A percentile compares a stretch with the other conserved stretches of the same genome.
Conservation (phyloP, 2,329 filamentous ascomycete genomes). For the Harringtonia aguacate region DNA sequence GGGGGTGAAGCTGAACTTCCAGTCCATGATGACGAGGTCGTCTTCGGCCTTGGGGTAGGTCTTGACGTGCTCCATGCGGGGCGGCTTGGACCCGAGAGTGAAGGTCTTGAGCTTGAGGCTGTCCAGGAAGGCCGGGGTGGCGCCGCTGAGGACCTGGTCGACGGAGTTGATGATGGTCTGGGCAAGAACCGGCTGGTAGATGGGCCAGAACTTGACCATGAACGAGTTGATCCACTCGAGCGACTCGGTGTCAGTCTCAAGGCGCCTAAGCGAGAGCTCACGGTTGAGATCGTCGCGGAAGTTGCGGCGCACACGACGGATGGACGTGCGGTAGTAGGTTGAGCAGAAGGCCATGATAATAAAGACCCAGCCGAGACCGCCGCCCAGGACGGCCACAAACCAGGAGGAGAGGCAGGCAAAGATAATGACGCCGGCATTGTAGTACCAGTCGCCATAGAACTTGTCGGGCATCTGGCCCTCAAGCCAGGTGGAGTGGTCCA, state of each 20-base stretch:
- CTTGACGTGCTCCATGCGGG: slow-evolving; percentile 94
- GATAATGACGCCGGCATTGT: slow-evolving; percentile 88
- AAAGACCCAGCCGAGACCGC: slow-evolving; percentile 86
- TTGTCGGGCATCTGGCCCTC: slow-evolving; percentile 79
- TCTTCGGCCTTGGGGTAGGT: slow-evolving; percentile 94
- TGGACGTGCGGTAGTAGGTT: slow-evolving; percentile 93
- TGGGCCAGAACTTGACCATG: slow-evolving; percentile 97
- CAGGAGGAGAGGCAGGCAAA: slow-evolving; percentile 88
- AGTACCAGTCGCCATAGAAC: slow-evolving; percentile 97
- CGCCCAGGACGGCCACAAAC: slow-evolving; percentile 80
- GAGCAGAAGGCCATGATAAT: slow-evolving; percentile 85
- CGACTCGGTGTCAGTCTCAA: slow-evolving; percentile 86
- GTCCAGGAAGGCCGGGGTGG: slow-evolving; percentile 86
- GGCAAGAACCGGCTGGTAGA: slow-evolving; percentile 89
- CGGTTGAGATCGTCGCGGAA: slow-evolving; percentile 90
- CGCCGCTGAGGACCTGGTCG: slow-evolving; percentile 87
- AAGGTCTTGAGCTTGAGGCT: slow-evolving; percentile 91
- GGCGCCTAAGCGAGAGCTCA: slow-evolving; percentile 67
- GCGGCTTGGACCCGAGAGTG: slow-evolving; percentile 87
- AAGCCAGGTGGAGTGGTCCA: slow-evolving; percentile 81
- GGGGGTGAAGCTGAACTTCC: slow-evolving; percentile 98
- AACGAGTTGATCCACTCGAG: slow-evolving; percentile 99
- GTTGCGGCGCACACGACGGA: slow-evolving; percentile 87
- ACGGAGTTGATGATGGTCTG: slow-evolving; percentile 88
- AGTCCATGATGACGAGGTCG: slow-evolving; percentile 96